Evolutionary conservation across 78 protist genomes (phyloP), one percentile per base, ranked within the genome.

Genomic region (Guillardia theta): DNA sequence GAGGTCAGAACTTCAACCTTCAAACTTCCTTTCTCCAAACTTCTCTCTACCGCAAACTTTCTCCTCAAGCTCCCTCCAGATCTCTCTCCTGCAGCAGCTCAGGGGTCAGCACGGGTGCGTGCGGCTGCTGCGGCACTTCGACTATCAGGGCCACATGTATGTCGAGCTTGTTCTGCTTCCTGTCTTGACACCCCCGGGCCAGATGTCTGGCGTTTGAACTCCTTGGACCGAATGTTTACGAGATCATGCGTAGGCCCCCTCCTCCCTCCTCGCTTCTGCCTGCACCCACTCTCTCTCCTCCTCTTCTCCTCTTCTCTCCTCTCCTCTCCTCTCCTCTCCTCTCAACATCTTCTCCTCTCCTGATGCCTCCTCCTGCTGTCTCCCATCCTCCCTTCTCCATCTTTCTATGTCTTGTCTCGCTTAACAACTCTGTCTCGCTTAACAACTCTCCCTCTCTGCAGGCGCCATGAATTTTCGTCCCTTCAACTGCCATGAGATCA

Each of bases 51-150:
- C n/a, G n/a, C n/a, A n/a, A n/a, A n/a, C n/a, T n/a, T n/a, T n/a
- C n/a, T n/a, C n/a, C n/a, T n/a, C n/a, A n/a, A n/a, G n/a, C n/a
- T n/a, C n/a, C n/a, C n/a, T n/a, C n/a, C n/a, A n/a, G n/a, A n/a
- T n/a, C n/a, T n/a, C n/a, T n/a, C n/a, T 78, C 43, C 90, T 78
- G 90, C 39, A 10, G 50, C 41, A 78, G 48, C 90, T 78, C 41
- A 30, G 48, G 33, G 90, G 90, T 4, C 44, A 43, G 45, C 48
- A 37, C 50, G 90, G 90, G 53, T 78, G 90, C 90, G 90, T 78
- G 33, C 9, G 90, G 15, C 18, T 78, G 50, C 90, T 78, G 44
- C 90, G 90, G 43, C 24, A 18, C 48, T 78, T 78, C 48, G 90
- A 78, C 50, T 78, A 78, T 30, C 47, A 43, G 78, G 78, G 12